Evolutionary conservation across 2,329 filamentous ascomycete species (phyloP).

Genomic region (Aspergillus oerlinghausenensis): DNA sequence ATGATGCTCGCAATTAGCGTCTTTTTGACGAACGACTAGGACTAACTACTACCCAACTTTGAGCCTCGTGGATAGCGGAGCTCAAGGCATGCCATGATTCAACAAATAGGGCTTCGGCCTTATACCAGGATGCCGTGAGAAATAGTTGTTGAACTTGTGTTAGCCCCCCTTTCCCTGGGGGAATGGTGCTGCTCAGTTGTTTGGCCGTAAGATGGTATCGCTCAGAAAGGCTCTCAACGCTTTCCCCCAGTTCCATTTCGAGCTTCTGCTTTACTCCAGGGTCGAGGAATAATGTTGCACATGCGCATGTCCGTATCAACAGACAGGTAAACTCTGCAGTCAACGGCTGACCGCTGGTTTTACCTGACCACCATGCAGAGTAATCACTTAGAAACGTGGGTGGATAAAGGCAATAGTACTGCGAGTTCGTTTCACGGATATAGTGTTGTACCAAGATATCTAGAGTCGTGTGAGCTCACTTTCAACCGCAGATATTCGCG

Average conservation of each 20-base stretch:
- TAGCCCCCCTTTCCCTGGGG: conserved; percentile 42
- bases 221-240: conserved; percentile 35
- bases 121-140: conserved; percentile 45
- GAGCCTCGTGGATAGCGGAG: conserved; percentile 44
- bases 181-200: conserved; percentile 40
- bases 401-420: conserved; percentile 46
- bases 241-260: conserved; percentile 43
- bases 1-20: background rate
- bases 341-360: conserved; percentile 29
- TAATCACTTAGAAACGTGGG: conserved; percentile 44
- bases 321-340: conserved; percentile 46
- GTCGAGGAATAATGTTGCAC: conserved; percentile 42
- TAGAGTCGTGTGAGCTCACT: conserved; percentile 15
- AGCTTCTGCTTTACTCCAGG: conserved; percentile 36
- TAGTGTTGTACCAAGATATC: conserved; percentile 47
- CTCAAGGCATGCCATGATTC: conserved; percentile 48
- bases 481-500: background rate
- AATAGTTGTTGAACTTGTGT: conserved; percentile 49
- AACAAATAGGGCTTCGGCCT: conserved; percentile 44
- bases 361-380: conserved; percentile 43
- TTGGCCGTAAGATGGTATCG: conserved; percentile 42
- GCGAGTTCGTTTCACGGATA: conserved; percentile 42
- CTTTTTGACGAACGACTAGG: background rate
- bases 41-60: conserved; percentile 42
- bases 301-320: conserved; percentile 44